These are phyloP conservation scores for Blastobotrys parvus DNA, from an alignment of 805 yeast species.

Conservation along the genomic window DNA sequence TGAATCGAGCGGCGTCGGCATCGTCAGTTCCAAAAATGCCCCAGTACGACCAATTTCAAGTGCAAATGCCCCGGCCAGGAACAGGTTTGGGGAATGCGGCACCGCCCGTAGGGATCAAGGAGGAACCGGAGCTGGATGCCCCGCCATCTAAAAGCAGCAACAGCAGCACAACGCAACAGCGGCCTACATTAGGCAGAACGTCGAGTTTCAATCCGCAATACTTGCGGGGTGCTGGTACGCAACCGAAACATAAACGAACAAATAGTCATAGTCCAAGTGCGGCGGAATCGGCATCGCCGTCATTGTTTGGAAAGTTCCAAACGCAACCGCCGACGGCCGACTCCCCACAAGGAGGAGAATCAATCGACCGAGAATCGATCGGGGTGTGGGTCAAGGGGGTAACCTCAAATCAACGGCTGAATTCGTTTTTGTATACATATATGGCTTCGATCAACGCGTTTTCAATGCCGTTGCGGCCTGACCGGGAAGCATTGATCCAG, in stretches of 20 bases:
- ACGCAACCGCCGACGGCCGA: background rate
- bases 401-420: conserved; percentile 22
- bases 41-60: no score
- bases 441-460: conserved; percentile 33
- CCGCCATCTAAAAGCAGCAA: background rate
- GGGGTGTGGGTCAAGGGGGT: conserved; percentile 31
- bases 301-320: conserved; percentile 1
- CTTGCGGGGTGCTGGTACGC: background rate
- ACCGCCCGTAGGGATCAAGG: no score
- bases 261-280: conserved; percentile 14
- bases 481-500: conserved; percentile 29
- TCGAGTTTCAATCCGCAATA: background rate
- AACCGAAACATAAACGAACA: conserved; percentile 8
- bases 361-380: conserved; percentile 18
- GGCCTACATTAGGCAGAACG: background rate
- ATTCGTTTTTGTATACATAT: conserved; percentile 27
- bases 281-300: background rate
- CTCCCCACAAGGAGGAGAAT: conserved; percentile 1
- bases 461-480: conserved; percentile 27
- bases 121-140: no score
- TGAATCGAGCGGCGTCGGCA: background rate
- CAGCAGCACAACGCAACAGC: background rate
- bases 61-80: no score
- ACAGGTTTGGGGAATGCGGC: no score
- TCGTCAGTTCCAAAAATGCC: background rate